Base-by-base conservation (phyloP, 1,284 basidiomycete species). In the Leccinum insigne region DNA sequence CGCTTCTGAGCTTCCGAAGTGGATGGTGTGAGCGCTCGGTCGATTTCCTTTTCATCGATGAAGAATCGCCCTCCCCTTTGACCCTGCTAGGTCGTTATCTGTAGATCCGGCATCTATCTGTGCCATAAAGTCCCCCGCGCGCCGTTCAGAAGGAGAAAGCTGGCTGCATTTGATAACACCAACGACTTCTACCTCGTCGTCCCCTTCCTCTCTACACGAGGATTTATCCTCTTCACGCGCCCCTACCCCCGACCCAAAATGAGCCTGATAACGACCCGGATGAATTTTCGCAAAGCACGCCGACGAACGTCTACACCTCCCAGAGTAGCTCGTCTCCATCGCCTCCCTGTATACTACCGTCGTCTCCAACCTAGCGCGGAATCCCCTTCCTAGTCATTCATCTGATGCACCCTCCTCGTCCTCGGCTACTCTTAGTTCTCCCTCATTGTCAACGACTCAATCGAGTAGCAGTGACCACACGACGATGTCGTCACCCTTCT, bases 81-180 rank as follows among this genome's bases (percentile, higher is more conserved):
- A 21, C 60, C 10, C 70, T 2, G 61, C 62, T 9, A 57, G 32
- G 59, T 35, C 67, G 5, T 60, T 64, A 44, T 67, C 66, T 64
- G n/a, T 38, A 42, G 72, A 73, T 67, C 71, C 65, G 18, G 44
- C 61, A 57, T 65, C 71, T 23, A 67, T 58, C 13, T 63, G 66
- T 52, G 66, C 67, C 3, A 69, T 67, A 58, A 69, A 61, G 42
- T 47, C 60, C 7, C 56, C 76, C 23, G 3, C 60, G 4, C 71
- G 58, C 49, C 70, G 69, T 58, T 65, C 68, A 1, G 76, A 73
- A 59, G 75, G 76, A 59, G 75, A 78, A 63, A 77, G 77, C 60
- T 77, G 78, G 77, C 59, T 77, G 9, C 73, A 79, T 59, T 60
- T 77, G 64, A 68, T 72, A 35, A 77, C 75, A 5, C 77, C 75